Evolutionary conservation across 352 stramenopile species (phyloP), one percentile per base, ranked within the genome.

Genomic region (Albugo laibachii): DNA sequence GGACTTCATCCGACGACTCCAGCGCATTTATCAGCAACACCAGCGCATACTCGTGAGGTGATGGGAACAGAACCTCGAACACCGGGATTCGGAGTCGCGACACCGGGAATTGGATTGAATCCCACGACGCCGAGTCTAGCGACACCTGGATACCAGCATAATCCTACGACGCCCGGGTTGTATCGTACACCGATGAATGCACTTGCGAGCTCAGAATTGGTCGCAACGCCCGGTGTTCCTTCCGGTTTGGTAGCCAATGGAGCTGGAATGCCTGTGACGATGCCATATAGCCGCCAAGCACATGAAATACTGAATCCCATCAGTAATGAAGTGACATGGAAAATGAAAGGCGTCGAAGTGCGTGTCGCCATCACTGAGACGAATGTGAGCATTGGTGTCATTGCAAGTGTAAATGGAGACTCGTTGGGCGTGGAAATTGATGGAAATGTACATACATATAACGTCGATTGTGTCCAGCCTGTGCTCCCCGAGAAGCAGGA

Each of bases 31-130:
- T 63, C 74, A 42, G 66, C 69, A 16, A 89, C 74, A 11, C 73
- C 76, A 47, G 77, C 74, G 27, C 69, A 85, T 56, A 61, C 63
- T 3, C 70, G 70, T 47, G 66, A 83, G 15, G 62, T 73, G 51
- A 71, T 73, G 43, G 68, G 64, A 42, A 85, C 87, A 69, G 74
- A 92, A 48, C 79, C 79, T 13, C 89, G 85, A 73, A 92, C 79
- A 40, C 79, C 79, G 34, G 79, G 79, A 1, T 88, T 92, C 48
- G 36, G 27, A 14, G 86, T 74, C n/a, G 85, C 79, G 27, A 87
- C 77, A 1, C 77, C 77, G 19, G 74, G 77, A 11, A 56, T 87
- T 39, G 74, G 77, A 37, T 59, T 89, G 36, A 85, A 86, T 54
- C 77, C 77, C 3, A 70, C 84, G 13, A 89, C 77, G 13, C 77